Percentiles rank a stretch among this genome's conserved stretches.
phyloP scores from a whole-genome alignment of 805 yeast species.

The Sugiyamaella chiloensis region DNA sequence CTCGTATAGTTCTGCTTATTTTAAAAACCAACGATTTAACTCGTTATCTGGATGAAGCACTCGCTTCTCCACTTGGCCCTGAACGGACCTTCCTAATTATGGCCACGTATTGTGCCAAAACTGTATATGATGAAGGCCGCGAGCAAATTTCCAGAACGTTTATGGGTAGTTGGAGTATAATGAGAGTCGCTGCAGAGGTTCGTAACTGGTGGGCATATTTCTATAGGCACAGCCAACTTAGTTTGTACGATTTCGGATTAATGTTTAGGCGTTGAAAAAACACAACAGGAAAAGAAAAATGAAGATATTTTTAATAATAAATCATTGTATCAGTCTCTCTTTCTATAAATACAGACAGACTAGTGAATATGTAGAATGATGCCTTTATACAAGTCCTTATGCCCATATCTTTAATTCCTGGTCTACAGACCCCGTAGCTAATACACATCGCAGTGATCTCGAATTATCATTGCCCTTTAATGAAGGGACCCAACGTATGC shows the following conservation, averaged over 20 bases:
- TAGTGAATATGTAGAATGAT: no score
- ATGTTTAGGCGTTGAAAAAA: not conserved
- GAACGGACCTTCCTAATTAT: conserved; percentile 83
- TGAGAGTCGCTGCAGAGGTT: conserved; percentile 26
- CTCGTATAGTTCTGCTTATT: conserved; percentile 79
- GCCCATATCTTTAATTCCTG: conserved; percentile 55
- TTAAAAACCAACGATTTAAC: conserved; percentile 93
- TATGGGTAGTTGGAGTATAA: conserved; percentile 18
- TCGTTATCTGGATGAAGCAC: conserved; percentile 78
- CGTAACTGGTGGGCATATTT: conserved; percentile 35
- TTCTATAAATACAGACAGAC: no score
- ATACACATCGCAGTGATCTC: conserved; percentile 53
- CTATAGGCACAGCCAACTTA: conserved; percentile 33
- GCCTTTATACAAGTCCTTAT: no score
- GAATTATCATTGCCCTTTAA: conserved; percentile 27
- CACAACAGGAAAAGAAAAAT: not conserved
- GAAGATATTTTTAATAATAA: not conserved
- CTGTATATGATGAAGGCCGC: conserved; percentile 66
- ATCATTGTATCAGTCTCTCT: not conserved
- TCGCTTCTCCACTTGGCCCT: conserved; percentile 79
- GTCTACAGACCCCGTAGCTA: conserved; percentile 65
- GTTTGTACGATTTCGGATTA: conserved; percentile 34
- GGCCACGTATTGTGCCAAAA: conserved; percentile 83
- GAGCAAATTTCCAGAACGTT: conserved; percentile 37
- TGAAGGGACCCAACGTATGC: conserved; percentile 40